Base-by-base conservation (phyloP, 306 rosid species). In the Carpinus fangiana region DNA sequence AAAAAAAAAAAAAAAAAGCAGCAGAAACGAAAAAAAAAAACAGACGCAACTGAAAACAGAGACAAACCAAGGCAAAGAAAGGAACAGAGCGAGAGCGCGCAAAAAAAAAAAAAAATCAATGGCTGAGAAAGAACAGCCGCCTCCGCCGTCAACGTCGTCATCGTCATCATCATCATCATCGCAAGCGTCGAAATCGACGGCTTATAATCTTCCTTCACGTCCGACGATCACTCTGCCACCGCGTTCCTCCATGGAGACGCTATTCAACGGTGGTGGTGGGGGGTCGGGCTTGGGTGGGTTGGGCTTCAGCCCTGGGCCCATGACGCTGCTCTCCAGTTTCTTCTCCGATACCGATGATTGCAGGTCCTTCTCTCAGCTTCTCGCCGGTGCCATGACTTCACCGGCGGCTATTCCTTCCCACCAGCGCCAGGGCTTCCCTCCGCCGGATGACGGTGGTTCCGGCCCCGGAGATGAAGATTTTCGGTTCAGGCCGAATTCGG, bases 341-440 rank as follows among this genome's bases (percentile, higher is more conserved):
- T 83, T 93, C 59, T 36, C 85, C 11, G 96, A 89, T 4, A 83
- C 80, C 54, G 96, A 91, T 2, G 89, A 88, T 45, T 79, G 74
- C 76, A 93, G 87, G 84, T 91, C 97, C 6, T 93, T 91, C 82
- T 91, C 96, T 13, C 98, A 91, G 91, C 93, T 93, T 0, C 90
- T 93, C 52, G 90, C 94, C 20, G 97, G 98, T 7, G 90, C 98
- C 21, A 85, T 90, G 93, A 20, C 75, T 26, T 86, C 97, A 31
- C 93, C 96, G 76, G 89, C 21, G 26, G 36, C 78, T 3, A 7
- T 18, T 48, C 73, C 75, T 11, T 6, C 80, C 3, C 68, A 74
- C 14, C 12, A 21, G 5, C 28, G 74, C 10, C 46, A 56, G 67
- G 16, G 52, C 21, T 78, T 78, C 36, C 76, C 65, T 18, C 72